Conservation (phyloP, 2,329 filamentous ascomycete species). For the Emericellopsis atlantica region DNA sequence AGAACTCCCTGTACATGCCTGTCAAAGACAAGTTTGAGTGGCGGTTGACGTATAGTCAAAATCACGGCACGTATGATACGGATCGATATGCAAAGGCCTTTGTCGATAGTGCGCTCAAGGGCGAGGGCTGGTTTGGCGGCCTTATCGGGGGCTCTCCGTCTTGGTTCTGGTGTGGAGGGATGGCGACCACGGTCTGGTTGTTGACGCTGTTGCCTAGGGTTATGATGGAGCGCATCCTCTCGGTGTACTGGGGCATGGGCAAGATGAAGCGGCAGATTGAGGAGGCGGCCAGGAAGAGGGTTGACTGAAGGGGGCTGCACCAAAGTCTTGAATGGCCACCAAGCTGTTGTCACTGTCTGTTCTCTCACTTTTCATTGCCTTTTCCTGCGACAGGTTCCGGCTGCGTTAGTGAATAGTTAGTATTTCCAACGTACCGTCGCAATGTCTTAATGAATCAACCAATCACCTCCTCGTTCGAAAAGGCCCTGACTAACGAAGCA, state of each 20-base stretch:
- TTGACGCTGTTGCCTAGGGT: conserved; percentile 3
- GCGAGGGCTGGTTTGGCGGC: conserved; percentile 19
- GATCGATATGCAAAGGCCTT: conserved; percentile 28
- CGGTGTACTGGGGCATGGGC: conserved; percentile 3
- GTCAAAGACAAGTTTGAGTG: conserved; percentile 31
- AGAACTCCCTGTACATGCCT: conserved; percentile 32
- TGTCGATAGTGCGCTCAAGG: conserved; percentile 26
- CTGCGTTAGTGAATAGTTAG: no score
- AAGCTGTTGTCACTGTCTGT: no score
- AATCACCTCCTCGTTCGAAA: no score
- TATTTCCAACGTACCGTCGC: no score
- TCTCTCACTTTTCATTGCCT: no score
- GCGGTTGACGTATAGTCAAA: conserved; percentile 35
- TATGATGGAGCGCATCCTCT: conserved; percentile 1
- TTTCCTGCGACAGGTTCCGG: no score
- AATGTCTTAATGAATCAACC: no score
- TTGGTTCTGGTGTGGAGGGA: conserved; percentile 4
- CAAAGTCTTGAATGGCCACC: not conserved
- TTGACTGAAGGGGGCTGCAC: not conserved
- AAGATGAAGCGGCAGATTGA: conserved; percentile 2
- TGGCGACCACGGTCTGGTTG: conserved; percentile 3
- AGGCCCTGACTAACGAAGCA: no score
- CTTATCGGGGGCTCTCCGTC: conserved; percentile 2
- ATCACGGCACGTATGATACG: conserved; percentile 24
- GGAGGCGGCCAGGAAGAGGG: conserved; percentile 2